Conservation (phyloP, 2,329 filamentous ascomycete genomes). For the Orbilia brochopaga region DNA sequence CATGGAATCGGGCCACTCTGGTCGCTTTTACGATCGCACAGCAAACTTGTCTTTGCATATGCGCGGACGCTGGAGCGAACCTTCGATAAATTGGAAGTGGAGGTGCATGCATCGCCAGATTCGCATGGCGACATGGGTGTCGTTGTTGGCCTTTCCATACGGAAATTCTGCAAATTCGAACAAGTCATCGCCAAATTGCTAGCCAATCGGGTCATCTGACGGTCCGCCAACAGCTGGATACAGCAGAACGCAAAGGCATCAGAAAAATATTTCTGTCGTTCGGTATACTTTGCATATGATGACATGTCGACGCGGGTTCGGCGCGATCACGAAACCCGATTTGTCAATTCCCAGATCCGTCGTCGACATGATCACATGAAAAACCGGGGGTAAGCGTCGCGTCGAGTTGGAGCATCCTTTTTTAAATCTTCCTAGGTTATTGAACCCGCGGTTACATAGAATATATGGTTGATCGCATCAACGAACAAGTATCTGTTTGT, state of each 20-base stretch:
- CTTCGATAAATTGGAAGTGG: conserved; percentile 48
- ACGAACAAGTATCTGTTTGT: conserved; percentile 10
- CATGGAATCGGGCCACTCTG: no score
- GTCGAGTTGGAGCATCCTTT: background rate
- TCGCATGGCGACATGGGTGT: conserved; percentile 29
- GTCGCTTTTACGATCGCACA: background rate
- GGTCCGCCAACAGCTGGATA: conserved; percentile 8
- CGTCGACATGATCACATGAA: conserved; percentile 8
- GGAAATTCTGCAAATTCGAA: conserved; percentile 8
- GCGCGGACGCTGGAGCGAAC: background rate
- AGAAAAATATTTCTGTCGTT: background rate
- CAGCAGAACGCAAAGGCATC: background rate
- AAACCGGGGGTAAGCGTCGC: conserved; percentile 1
- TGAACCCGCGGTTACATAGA: background rate
- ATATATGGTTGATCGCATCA: conserved; percentile 26
- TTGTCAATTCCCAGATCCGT: conserved; percentile 14
- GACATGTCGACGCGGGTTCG: background rate
- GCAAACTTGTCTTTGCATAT: conserved; percentile 13
- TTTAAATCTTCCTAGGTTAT: background rate
- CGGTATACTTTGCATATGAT: background rate
- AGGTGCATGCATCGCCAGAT: conserved; percentile 40
- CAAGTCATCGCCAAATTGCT: conserved; percentile 19
- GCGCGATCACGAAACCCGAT: conserved; percentile 1
- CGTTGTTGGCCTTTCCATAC: background rate
- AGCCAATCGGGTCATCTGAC: conserved; percentile 48